Evolutionary conservation across 1,139 yeast species (phyloP).

Genomic region (Yamadazyma buinensis): DNA sequence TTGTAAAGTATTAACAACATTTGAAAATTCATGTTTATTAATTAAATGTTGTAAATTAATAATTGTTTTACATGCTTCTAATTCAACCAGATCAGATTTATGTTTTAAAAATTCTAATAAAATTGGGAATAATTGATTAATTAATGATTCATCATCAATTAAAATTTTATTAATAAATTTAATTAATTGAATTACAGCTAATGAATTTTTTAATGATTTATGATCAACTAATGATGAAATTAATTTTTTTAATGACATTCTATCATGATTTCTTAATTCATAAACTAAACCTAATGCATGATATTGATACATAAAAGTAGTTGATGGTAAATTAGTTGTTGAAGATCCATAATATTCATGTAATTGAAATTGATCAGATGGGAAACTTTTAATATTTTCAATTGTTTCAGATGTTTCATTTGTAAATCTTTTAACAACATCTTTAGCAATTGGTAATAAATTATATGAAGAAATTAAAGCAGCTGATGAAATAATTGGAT

Average conservation of each 20-base stretch:
- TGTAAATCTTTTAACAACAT: constrained; percentile 88
- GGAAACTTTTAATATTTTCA: constrained; percentile 63
- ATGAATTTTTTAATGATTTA: constrained; percentile 60
- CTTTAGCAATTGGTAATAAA: constrained; percentile 82
- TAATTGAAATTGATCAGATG: constrained; percentile 49
- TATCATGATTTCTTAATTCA: constrained; percentile 84
- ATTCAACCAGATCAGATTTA: constrained; percentile 84
- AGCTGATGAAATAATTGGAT: constrained; percentile 87
- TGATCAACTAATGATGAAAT: constrained; percentile 74
- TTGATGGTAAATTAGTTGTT: constrained; percentile 52
- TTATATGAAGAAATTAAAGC: constrained; percentile 91
- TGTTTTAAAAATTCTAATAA: constrained; percentile 71
- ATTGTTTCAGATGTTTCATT: constrained; percentile 92
- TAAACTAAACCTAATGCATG: constrained; percentile 92
- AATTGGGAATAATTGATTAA: constrained; percentile 57
- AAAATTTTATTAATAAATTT: constrained; percentile 76
- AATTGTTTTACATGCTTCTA: constrained; percentile 89
- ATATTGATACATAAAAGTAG: constrained; percentile 85
- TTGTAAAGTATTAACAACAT: constrained; percentile 70
- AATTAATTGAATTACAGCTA: constrained; percentile 82
- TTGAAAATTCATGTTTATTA: constrained; percentile 57
- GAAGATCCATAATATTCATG: constrained; percentile 54
- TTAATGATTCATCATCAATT: constrained; percentile 52
- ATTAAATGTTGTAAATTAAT: constrained; percentile 58
- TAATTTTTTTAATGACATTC: constrained; percentile 89